Conservation (phyloP, 2,329 filamentous ascomycete genomes). For the Fusarium newnesense region DNA sequence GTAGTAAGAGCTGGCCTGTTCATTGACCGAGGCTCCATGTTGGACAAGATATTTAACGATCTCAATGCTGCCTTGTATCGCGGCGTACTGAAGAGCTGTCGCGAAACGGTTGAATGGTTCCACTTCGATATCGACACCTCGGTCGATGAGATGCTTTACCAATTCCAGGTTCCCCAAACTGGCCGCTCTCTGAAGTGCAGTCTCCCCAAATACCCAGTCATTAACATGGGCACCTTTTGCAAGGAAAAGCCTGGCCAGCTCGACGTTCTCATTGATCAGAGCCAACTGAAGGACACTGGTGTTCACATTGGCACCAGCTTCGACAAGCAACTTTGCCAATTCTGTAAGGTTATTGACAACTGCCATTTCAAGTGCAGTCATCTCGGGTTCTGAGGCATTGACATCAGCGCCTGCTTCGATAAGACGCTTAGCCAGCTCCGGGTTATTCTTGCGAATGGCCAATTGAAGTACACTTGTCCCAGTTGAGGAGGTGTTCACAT, state of each 20-base stretch:
- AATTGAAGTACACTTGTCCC: constrained; percentile 10
- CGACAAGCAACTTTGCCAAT: rapidly evolving
- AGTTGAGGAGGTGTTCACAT: background rate
- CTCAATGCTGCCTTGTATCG: rapidly evolving
- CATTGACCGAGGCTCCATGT: too few relatives aligned
- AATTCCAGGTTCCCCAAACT: constrained; percentile 12
- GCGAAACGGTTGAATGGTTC: too few relatives aligned
- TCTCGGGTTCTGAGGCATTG: rapidly evolving
- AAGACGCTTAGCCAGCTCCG: background rate
- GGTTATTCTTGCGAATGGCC: rapidly evolving
- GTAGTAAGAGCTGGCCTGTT: rapidly evolving
- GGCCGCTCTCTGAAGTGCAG: constrained; percentile 38
- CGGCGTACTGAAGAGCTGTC: too few relatives aligned
- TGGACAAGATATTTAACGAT: rapidly evolving
- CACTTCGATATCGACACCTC: constrained; percentile 45
- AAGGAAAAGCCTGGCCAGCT: constrained; percentile 45
- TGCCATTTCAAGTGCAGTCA: rapidly evolving
- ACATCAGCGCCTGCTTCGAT: background rate
- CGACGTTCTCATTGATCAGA: rapidly evolving
- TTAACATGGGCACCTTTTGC: constrained; percentile 45
- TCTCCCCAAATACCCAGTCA: constrained; percentile 9
- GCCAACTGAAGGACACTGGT: rapidly evolving
- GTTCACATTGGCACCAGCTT: background rate
- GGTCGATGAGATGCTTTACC: constrained; percentile 39
- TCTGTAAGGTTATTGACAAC: rapidly evolving